These are phyloP conservation scores for Kazachstania sp. DNA, from an alignment of 1,139 yeast genomes.

Conservation along the genomic window DNA sequence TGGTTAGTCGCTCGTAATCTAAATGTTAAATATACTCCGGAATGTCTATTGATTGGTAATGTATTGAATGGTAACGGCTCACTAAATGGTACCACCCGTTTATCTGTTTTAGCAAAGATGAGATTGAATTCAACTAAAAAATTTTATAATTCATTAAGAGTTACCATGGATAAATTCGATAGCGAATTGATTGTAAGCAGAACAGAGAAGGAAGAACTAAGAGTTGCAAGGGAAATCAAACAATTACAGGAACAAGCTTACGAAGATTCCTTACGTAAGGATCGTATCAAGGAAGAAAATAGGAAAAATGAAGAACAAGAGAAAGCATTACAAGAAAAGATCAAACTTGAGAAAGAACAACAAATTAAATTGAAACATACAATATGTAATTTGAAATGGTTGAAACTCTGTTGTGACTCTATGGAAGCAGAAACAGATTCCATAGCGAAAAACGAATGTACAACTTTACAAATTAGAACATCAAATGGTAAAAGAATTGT, in stretches of 20 bases:
- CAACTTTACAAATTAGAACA: slow-evolving; percentile 39
- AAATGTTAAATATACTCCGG: slow-evolving; percentile 28
- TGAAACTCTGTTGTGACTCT: slow-evolving; percentile 14
- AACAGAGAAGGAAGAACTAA: slow-evolving; percentile 31
- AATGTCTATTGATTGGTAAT: slow-evolving; percentile 32
- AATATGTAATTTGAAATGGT: slow-evolving; percentile 17
- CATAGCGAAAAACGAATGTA: slow-evolving; percentile 13
- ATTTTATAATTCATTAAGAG: slow-evolving; percentile 26
- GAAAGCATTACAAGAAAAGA: slow-evolving; percentile 14
- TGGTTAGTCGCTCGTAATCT: slow-evolving; percentile 29
- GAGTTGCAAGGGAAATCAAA: slow-evolving; percentile 32
- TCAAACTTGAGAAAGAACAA: slow-evolving; percentile 9
- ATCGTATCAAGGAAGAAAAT: slow-evolving; percentile 27
- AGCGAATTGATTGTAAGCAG: slow-evolving; percentile 33
- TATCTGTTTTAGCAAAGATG: slow-evolving; percentile 29
- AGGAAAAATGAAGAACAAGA: slow-evolving; percentile 10
- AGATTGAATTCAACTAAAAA: slow-evolving; percentile 23
- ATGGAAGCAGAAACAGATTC: slow-evolving; percentile 5
- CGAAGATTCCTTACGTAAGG: slow-evolving; percentile 31
- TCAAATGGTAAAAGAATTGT: slow-evolving; percentile 56
- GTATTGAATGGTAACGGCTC: slow-evolving; percentile 30
- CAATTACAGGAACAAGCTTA: slow-evolving; percentile 35
- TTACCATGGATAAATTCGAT: slow-evolving; percentile 27
- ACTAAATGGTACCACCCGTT: slow-evolving; percentile 26
- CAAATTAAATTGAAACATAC: slow-evolving; percentile 14